Conservation (phyloP, 2,329 filamentous ascomycete species). For the Phialophora tarda region DNA sequence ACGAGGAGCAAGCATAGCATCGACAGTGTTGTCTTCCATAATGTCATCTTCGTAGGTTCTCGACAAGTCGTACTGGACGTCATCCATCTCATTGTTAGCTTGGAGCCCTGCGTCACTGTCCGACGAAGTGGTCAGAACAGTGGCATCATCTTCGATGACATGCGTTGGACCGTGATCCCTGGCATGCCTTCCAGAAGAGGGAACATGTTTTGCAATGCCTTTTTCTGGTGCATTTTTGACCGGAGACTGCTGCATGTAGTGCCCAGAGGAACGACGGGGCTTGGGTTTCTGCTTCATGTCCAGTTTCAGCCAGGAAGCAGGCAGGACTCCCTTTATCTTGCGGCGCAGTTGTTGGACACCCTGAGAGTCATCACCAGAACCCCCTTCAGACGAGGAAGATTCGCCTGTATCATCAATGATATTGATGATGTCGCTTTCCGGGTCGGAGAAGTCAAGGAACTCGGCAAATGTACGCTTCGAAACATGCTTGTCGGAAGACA, state of each 20-base stretch:
- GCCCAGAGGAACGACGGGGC: conserved; percentile 12
- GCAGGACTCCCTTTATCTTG: conserved; percentile 55
- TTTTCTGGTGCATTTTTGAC: conserved; percentile 26
- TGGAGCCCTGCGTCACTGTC: conserved; percentile 24
- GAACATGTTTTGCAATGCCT: conserved; percentile 35
- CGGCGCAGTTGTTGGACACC: conserved; percentile 46
- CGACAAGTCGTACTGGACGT: conserved; percentile 3
- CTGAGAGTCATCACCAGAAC: conserved; percentile 38
- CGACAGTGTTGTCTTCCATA: conserved; percentile 41
- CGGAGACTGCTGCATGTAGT: conserved; percentile 20
- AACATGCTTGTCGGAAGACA: conserved; percentile 32
- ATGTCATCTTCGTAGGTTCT: conserved; percentile 36
- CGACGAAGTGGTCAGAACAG: conserved; percentile 10
- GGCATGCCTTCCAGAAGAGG: not conserved
- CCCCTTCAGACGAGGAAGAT: conserved; percentile 23
- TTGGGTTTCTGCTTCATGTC: conserved; percentile 31
- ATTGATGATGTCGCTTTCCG: conserved; percentile 29
- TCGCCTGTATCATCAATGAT: conserved; percentile 17
- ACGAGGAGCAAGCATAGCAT: conserved; percentile 41
- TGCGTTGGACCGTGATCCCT: not conserved
- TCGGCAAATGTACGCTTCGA: conserved; percentile 36
- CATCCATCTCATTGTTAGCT: not conserved
- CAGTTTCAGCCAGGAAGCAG: conserved; percentile 50
- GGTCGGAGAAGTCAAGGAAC: conserved; percentile 35
- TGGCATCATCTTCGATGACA: conserved; percentile 12